Percentiles rank a stretch among this genome's conserved stretches.
These are phyloP conservation scores for Colletotrichum musae DNA, from an alignment of 2,329 filamentous ascomycete species.

Conservation along the genomic window DNA sequence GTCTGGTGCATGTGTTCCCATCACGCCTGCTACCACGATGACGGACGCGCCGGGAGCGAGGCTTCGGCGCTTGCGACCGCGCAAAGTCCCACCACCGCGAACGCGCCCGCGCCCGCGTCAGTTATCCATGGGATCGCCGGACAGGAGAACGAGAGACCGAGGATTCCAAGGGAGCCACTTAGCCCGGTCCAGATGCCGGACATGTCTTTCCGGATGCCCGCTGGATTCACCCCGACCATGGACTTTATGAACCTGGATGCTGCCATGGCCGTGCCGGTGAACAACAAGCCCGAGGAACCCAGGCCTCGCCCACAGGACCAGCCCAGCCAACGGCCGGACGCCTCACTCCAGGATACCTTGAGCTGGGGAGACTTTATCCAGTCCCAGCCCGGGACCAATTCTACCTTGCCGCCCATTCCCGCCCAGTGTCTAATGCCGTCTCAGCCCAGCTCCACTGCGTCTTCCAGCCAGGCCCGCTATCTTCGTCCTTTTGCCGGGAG, in stretches of 20 bases:
- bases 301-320: conserved; percentile 43
- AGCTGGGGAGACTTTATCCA: conserved; percentile 63
- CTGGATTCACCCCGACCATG: conserved; percentile 53
- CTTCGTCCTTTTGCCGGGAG: conserved; percentile 69
- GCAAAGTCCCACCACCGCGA: conserved; percentile 19
- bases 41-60: conserved; percentile 53
- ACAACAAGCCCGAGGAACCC: conserved; percentile 47
- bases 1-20: conserved; percentile 75
- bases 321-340: conserved; percentile 50
- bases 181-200: conserved; percentile 66
- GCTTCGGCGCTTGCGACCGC: conserved; percentile 35
- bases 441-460: conserved; percentile 67
- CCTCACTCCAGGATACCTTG: conserved; percentile 70
- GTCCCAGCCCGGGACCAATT: conserved; percentile 54
- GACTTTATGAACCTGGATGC: conserved; percentile 58
- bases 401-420: conserved; percentile 61
- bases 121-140: conserved; percentile 49
- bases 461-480: conserved; percentile 65
- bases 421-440: conserved; percentile 66
- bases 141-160: conserved; percentile 69
- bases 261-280: conserved; percentile 53
- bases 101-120: conserved; percentile 18
- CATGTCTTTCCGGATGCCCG: conserved; percentile 58
- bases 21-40: conserved; percentile 74
- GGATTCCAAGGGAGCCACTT: conserved; percentile 63